Base-by-base conservation (phyloP, 2,329 filamentous ascomycete genomes). In the Nectriaceae sp. region DNA sequence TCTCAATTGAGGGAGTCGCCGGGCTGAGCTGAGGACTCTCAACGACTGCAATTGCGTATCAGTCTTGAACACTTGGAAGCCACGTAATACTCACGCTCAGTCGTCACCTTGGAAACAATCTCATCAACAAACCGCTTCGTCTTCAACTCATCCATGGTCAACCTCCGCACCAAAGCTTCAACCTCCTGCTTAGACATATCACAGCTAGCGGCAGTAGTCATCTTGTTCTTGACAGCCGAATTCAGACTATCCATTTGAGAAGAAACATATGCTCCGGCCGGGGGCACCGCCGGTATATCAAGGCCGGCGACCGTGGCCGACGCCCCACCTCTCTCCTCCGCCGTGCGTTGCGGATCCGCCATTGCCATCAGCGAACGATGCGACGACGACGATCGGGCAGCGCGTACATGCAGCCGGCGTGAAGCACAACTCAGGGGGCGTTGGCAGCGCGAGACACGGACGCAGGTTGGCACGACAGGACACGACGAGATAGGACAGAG, bases 131-230 rank as follows among this genome's bases (percentile, higher is more conserved):
- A 54, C 57, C 56, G 58, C 40, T 47, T 54, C 3, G 49, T 42
- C 47, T 61, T 63, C 55, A 63, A 55, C 52, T 63, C 61, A 37
- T 58, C 61, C 36, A 60, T 55, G 5, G 57, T 61, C 38, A 61
- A 24, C 46, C 52, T 53, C 11, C 43, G 47, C 11, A 63, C 53
- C 42, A 63, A 18, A 21, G 56, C 59, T 19, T 63, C 60, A 26
- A 63, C 52, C 15, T 61, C 49, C 38, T 63, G 49, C 46, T 63
- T 63, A 1, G 60, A 61, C 50, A 63, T 57, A 35, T 63, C 60
- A 21, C 38, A n/a, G 24, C 16, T 18, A 33, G 5, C 42, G 3
- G 44, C 16, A 24, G 48, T 43, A 22, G 52, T 57, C 50, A 55
- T 50, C 31, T 50, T 57, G 42, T 59, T 56, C 37, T 50, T 61